A percentile compares a stretch with the other conserved stretches of the same genome.
Evolutionary conservation across 768 basidiomycete species (phyloP).

Genomic region (Phylloporus arenicola): DNA sequence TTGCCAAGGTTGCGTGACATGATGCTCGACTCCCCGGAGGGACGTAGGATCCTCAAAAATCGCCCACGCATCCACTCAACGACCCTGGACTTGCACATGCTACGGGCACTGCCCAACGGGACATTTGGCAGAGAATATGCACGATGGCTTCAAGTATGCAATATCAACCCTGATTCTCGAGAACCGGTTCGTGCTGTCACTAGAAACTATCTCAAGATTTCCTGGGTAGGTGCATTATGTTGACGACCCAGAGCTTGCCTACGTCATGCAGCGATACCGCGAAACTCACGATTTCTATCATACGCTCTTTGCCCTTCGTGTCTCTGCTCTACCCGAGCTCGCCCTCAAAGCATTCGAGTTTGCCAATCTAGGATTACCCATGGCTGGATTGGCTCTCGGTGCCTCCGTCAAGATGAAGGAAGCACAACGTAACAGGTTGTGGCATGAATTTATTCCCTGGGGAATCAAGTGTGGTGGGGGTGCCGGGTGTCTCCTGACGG

Average conservation of each 20-base stretch:
- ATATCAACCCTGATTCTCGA: constrained; percentile 89
- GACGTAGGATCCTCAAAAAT: constrained; percentile 76
- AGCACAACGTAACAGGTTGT: constrained; percentile 50
- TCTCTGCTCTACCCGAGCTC: constrained; percentile 86
- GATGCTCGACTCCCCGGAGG: constrained; percentile 78
- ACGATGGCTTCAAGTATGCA: constrained; percentile 84
- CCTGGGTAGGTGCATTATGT: constrained; percentile 80
- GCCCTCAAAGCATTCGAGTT: constrained; percentile 95
- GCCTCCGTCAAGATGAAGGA: constrained; percentile 32
- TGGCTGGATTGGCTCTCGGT: constrained; percentile 73
- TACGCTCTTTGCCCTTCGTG: constrained; percentile 81
- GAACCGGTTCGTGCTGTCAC: constrained; percentile 57
- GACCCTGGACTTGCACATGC: constrained; percentile 65
- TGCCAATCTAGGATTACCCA: constrained; percentile 84
- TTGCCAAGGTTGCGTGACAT: constrained; percentile 69
- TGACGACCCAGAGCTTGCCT: constrained; percentile 91
- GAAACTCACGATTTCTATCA: constrained; percentile 99
- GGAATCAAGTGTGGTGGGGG: constrained; percentile 77
- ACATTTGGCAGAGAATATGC: constrained; percentile 84
- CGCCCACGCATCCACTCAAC: constrained; percentile 74
- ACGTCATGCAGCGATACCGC: constrained; percentile 96
- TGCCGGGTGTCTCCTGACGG: constrained; percentile 72
- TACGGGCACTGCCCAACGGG: constrained; percentile 66
- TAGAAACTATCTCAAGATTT: not conserved
- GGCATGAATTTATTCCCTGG: constrained; percentile 87